A percentile compares a stretch with the other conserved stretches of the same genome.
Conservation (phyloP, 768 basidiomycete species). For the Mycena galericulata region DNA sequence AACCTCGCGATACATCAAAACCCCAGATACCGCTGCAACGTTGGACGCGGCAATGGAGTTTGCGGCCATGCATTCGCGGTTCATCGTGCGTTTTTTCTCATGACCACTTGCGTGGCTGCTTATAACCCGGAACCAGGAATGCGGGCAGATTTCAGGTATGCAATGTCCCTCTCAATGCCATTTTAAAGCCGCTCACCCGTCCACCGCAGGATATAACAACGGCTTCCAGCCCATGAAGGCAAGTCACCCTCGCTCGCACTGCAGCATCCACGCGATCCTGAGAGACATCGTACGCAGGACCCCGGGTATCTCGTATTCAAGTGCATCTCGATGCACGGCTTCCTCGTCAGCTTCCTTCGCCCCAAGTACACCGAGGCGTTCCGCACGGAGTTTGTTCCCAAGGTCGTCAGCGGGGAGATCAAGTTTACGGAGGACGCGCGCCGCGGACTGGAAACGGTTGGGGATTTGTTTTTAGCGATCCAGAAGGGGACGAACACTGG, state of each 20-base stretch:
- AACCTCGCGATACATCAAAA: too few relatives aligned
- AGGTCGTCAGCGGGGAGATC: constrained; percentile 58
- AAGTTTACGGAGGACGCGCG: constrained; percentile 60
- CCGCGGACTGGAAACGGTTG: constrained; percentile 55
- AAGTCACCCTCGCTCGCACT: neutral
- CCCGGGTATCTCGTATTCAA: neutral
- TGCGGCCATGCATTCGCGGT: constrained; percentile 58
- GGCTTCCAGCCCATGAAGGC: constrained; percentile 44
- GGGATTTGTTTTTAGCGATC: constrained; percentile 45
- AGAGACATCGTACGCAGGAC: neutral
- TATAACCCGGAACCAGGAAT: constrained; percentile 45
- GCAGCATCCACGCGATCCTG: too few relatives aligned
- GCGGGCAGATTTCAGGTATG: constrained; percentile 53
- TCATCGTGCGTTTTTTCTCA: constrained; percentile 53
- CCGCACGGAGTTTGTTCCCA: constrained; percentile 52
- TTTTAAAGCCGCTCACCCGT: neutral
- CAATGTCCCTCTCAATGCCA: neutral
- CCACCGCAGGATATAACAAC: constrained; percentile 47
- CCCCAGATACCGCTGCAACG: too few relatives aligned
- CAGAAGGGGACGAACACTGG: constrained; percentile 47
- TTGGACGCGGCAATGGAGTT: constrained; percentile 67
- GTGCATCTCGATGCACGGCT: constrained; percentile 10
- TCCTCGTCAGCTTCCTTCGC: neutral
- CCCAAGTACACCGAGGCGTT: constrained; percentile 43
- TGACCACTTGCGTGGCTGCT: neutral